A percentile compares a stretch with the other conserved stretches of the same genome.
phyloP scores from a whole-genome alignment of 768 basidiomycete species.

The Mycena leptocephala region DNA sequence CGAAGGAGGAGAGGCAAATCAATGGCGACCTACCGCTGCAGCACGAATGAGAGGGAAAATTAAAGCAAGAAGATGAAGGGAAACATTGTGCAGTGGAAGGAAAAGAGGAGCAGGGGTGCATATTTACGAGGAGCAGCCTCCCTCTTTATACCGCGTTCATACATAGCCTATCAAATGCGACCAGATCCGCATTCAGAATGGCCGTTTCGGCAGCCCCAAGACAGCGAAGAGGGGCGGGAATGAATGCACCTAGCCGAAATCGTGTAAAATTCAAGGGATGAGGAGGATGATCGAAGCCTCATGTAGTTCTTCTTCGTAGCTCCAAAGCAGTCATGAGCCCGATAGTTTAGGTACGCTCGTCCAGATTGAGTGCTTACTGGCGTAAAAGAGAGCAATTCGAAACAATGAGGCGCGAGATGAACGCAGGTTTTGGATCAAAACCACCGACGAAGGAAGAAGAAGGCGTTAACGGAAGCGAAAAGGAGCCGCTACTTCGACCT shows the following conservation, averaged over 20 bases:
- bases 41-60: conserved; percentile 15
- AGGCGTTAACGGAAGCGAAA: conserved; percentile 17
- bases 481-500: conserved; percentile 1
- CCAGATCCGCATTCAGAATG: conserved; percentile 16
- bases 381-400: conserved; percentile 4
- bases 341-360: conserved; percentile 8
- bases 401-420: conserved; percentile 24
- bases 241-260: background rate
- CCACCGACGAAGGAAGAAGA: conserved; percentile 7
- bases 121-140: background rate
- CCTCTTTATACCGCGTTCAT: conserved; percentile 15
- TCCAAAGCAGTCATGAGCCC: conserved; percentile 12
- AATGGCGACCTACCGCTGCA: conserved; percentile 12
- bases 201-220: conserved; percentile 11
- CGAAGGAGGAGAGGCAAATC: background rate
- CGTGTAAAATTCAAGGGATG: conserved; percentile 7
- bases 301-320: conserved; percentile 21
- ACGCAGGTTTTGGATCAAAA: conserved; percentile 9
- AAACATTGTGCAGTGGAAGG: conserved; percentile 13
- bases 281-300: conserved; percentile 26
- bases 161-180: conserved; percentile 14
- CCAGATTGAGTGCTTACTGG: conserved; percentile 3
- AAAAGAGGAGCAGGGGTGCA: background rate
- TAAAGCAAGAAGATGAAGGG: conserved; percentile 1
- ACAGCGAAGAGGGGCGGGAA: conserved; percentile 20